Conservation (phyloP, 1,284 basidiomycete species). For the Coniferiporia sulphurascens region DNA sequence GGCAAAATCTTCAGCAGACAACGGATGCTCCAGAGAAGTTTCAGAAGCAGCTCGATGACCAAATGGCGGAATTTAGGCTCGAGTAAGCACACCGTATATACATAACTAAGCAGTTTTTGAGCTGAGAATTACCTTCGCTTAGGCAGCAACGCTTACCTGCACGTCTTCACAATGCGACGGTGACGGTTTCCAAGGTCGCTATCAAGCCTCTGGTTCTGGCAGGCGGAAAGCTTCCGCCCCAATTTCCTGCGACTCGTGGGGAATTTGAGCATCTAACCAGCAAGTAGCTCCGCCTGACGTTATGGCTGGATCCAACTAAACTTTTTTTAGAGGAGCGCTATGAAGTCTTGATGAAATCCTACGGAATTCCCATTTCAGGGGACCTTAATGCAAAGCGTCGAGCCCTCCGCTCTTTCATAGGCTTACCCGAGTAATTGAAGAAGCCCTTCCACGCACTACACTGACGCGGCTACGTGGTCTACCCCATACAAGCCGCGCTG, state of each 20-base stretch:
- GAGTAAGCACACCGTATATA: slow-evolving; percentile 27
- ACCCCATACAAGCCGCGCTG: neutral
- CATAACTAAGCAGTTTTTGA: neutral
- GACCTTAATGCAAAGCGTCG: slow-evolving; percentile 35
- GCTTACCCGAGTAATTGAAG: slow-evolving; percentile 27
- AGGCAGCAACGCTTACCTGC: slow-evolving; percentile 36
- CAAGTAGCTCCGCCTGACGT: slow-evolving; percentile 21
- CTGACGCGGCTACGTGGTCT: neutral
- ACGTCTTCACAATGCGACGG: slow-evolving; percentile 32
- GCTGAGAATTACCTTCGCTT: neutral
- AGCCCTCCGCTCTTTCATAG: slow-evolving; percentile 33
- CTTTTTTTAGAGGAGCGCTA: slow-evolving; percentile 34
- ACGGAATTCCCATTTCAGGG: slow-evolving; percentile 31
- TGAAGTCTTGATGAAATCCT: slow-evolving; percentile 33
- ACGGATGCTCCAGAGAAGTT: slow-evolving; percentile 26
- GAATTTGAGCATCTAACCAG: slow-evolving; percentile 39
- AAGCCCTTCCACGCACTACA: neutral
- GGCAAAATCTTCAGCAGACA: slow-evolving; percentile 23
- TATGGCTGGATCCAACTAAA: neutral
- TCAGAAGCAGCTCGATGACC: slow-evolving; percentile 30
- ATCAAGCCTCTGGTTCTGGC: slow-evolving; percentile 30
- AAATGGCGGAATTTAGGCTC: slow-evolving; percentile 29
- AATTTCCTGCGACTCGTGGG: slow-evolving; percentile 36
- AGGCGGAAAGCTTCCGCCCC: slow-evolving; percentile 32
- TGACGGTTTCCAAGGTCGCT: slow-evolving; percentile 28